These are phyloP conservation scores for Candida anutae DNA, from an alignment of 1,139 yeast genomes.

Conservation along the genomic window DNA sequence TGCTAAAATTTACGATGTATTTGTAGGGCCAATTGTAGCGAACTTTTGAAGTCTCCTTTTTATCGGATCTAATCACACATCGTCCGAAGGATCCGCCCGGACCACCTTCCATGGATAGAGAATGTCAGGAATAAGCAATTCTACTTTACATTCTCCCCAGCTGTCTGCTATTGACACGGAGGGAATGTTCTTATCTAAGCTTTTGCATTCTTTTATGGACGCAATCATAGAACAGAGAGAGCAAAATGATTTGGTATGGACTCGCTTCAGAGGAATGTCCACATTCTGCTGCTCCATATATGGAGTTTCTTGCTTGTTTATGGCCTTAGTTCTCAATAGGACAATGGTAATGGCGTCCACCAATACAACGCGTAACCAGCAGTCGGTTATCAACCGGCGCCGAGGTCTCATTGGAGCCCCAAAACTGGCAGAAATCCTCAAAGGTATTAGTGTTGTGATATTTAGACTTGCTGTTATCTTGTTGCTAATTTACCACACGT, in stretches of 20 bases:
- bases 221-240: constrained; percentile 19
- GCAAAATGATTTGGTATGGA: constrained; percentile 7
- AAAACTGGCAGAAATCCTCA: constrained; percentile 14
- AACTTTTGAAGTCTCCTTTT: too few relatives aligned
- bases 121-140: too few relatives aligned
- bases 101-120: too few relatives aligned
- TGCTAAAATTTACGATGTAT: too few relatives aligned
- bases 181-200: constrained; percentile 1
- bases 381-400: constrained; percentile 5
- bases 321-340: constrained; percentile 59
- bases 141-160: too few relatives aligned
- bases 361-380: constrained; percentile 26
- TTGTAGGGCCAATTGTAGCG: too few relatives aligned
- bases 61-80: too few relatives aligned
- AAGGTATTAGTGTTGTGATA: constrained; percentile 15
- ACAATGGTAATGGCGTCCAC: constrained; percentile 62
- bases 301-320: constrained; percentile 43
- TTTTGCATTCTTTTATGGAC: constrained; percentile 13
- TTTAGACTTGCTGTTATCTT: constrained; percentile 29
- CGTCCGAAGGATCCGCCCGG: too few relatives aligned
- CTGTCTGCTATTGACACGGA: too few relatives aligned
- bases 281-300: constrained; percentile 30
- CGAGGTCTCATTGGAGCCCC: constrained; percentile 7
- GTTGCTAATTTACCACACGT: constrained; percentile 23
- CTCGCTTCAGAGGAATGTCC: constrained; percentile 13